Conservation (phyloP, 352 stramenopile species). For the Pythium scleroteichum region DNA sequence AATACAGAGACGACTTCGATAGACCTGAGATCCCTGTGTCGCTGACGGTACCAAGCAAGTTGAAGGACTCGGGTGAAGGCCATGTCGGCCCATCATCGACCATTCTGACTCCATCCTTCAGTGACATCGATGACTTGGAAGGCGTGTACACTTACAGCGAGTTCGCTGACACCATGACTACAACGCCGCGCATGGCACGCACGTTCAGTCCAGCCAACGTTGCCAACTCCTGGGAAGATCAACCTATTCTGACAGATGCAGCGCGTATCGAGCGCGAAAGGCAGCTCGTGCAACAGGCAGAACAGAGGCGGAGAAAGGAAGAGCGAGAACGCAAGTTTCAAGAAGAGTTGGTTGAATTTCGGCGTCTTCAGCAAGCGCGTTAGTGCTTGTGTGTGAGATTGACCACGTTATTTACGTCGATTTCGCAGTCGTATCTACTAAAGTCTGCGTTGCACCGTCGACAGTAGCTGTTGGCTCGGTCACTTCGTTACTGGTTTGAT, state of each 20-base stretch:
- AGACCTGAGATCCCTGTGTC: not conserved
- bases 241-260: conserved; percentile 51
- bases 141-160: conserved; percentile 32
- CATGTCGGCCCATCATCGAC: not conserved
- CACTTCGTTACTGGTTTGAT: no score
- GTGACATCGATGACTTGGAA: conserved; percentile 5
- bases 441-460: not conserved
- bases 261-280: conserved; percentile 34
- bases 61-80: not conserved
- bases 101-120: conserved; percentile 2
- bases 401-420: not conserved
- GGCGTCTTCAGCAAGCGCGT: conserved; percentile 7
- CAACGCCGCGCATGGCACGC: not conserved
- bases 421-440: not conserved
- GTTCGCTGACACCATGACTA: conserved; percentile 20
- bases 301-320: conserved; percentile 32
- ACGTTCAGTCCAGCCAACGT: conserved; percentile 2
- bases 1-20: not conserved
- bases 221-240: conserved; percentile 40
- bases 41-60: not conserved
- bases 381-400: not conserved
- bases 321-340: conserved; percentile 57
- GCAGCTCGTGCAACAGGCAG: conserved; percentile 25
- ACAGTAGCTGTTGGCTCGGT: not conserved
- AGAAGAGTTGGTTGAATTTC: conserved; percentile 56